Evolutionary conservation across 306 rosid genomes (phyloP).

Genomic region (Astragalus glycyphyllos): DNA sequence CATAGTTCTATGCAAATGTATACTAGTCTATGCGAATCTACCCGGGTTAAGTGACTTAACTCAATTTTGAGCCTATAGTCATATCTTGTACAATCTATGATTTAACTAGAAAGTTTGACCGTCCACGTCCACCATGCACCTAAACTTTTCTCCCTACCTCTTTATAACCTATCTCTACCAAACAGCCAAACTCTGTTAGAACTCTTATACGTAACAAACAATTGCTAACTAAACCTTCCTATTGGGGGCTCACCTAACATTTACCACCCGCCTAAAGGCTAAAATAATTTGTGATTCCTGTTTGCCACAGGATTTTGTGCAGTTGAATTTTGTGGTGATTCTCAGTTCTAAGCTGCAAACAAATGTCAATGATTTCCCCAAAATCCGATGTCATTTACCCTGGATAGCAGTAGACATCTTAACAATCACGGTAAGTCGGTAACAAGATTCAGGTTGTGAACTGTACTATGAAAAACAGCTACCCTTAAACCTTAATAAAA

Average conservation of each 20-base stretch:
- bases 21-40: too few species aligned
- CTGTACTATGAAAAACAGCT: slow-evolving; percentile 29
- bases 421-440: slow-evolving; percentile 16
- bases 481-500: neutral
- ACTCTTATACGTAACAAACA: slow-evolving; percentile 1
- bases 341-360: slow-evolving; percentile 2
- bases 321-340: slow-evolving; percentile 28
- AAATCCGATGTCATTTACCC: neutral
- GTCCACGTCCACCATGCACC: neutral
- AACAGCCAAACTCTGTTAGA: slow-evolving; percentile 14
- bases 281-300: slow-evolving; percentile 10
- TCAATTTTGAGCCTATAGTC: too few species aligned
- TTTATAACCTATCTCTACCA: neutral
- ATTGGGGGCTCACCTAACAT: neutral
- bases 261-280: neutral
- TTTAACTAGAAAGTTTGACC: neutral
- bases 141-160: neutral
- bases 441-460: slow-evolving; percentile 24
- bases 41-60: too few species aligned
- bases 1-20: too few species aligned
- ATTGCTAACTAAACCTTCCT: neutral
- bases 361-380: slow-evolving; percentile 6
- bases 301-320: slow-evolving; percentile 7
- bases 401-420: neutral
- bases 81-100: neutral